Evolutionary conservation across 2,329 filamentous ascomycete species (phyloP), one percentile per base, ranked within the genome.

Genomic region (Juglanconis oblonga): DNA sequence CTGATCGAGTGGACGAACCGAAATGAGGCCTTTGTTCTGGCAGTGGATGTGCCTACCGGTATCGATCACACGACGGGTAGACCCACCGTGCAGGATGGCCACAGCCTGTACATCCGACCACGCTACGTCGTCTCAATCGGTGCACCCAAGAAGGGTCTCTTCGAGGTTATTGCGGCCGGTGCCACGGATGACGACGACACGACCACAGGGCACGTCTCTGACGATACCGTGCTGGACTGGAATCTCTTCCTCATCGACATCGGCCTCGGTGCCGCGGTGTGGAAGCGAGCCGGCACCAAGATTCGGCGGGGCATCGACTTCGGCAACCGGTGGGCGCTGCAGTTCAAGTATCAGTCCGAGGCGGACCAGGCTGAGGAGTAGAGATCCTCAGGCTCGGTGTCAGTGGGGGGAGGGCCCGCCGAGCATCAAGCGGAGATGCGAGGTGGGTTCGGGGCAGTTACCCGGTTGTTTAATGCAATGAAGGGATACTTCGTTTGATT

Each of bases 1-100:
- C 85, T 97, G 69, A 95, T 97, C 69, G 89, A 92, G 64, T 98
- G 93, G 92, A 89, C 92, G 3, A 98, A 97, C 71, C 88, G 92
- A 64, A 91, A 88, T 70, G 90, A 92, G 65, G 87, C 92, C 0
- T 87, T 88, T 60, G 88, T 95, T 3, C 77, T 99, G 24, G 90
- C 92, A 0, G 85, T 99, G n/a, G 94, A 97, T 71, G 86, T 96
- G 5, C 95, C 95, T 0, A 94, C 91, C 0, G 95, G 95, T 5
- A 86, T 97, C 53, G 92, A 94, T 64, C 91, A 91, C 3, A 86
- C 87, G 0, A 88, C 87, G 44, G 92, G 92, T 68, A 83, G 83
- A 70, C 81, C 84, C 14, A 83, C 80, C 59, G 77, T 84, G 54
- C 83, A 85, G 47, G 92, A 97, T 69, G 91, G 91, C 3, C 85